Evolutionary conservation across 2,329 filamentous ascomycete genomes (phyloP), one percentile per base, ranked within the genome.

Genomic region (Aspergillus piperis): DNA sequence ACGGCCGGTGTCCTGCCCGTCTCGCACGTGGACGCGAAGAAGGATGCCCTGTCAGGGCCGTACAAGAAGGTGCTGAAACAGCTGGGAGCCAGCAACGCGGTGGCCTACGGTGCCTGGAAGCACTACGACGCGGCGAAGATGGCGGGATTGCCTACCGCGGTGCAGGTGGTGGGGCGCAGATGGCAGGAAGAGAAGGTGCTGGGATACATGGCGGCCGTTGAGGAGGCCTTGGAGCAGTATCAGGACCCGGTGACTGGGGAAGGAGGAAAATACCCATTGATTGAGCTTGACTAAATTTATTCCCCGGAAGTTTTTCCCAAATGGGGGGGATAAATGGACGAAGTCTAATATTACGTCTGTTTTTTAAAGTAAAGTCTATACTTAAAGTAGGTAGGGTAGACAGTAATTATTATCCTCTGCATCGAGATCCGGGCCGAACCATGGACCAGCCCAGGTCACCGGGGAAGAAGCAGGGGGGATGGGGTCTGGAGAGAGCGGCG

Each of bases 141-240:
- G 93, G 88, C 91, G 50, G 93, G 92, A 0, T 79, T 97, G 42
- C 94, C 94, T 0, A 91, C 96, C 0, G 93, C 86, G 0, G 88
- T 97, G 7, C 92, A 96, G 75, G 82, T 96, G 23, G 88, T 96
- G 0, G 92, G 92, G 0, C 82, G 89, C 44, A 82, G 92, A 38
- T 78, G 96, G 68, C 88, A 95, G 71, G 92, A 96, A 74, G 92
- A 96, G 78, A 95, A 94, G 79, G 91, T 96, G 0, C 77, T 96
- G 53, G 86, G 88, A 0, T 82, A 89, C 13, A 96, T 96, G 92
- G 83, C 88, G 76, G 83, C 84, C 57, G 82, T 96, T 2, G 91
- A 96, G 75, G 84, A 88, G 62, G 90, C 90, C 0, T 75, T 96
- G 21, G 89, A 85, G 53, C 77, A 76, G 50, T 75, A 73, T 51